Evolutionary conservation across 306 rosid genomes (phyloP).

Genomic region (Adenanthera pavonina): DNA sequence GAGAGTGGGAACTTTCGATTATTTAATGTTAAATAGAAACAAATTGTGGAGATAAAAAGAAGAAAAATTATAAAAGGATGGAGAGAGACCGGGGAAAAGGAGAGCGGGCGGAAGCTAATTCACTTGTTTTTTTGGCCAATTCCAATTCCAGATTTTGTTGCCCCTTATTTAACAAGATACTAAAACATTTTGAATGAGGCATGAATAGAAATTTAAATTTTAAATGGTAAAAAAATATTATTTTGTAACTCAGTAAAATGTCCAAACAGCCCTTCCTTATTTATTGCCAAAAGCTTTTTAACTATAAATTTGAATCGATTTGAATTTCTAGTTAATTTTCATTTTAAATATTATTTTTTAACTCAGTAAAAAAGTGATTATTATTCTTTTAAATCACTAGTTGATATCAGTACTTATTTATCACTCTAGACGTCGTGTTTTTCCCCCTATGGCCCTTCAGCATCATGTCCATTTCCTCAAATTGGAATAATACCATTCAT

Average conservation of each 20-base stretch:
- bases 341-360: no score
- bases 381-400: no score
- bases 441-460: no score
- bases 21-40: conserved; percentile 32
- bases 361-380: neutral
- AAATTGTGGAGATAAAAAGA: neutral
- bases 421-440: no score
- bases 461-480: no score
- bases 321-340: no score
- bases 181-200: neutral
- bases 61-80: neutral
- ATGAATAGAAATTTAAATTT: no score
- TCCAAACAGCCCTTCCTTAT: neutral
- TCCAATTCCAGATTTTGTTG: neutral
- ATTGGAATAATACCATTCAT: no score
- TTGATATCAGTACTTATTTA: no score
- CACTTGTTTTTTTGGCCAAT: neutral
- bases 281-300: no score
- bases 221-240: neutral
- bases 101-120: neutral
- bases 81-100: neutral
- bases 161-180: neutral
- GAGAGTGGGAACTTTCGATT: conserved; percentile 53
- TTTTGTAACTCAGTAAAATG: neutral
- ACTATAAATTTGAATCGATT: no score